phyloP scores from a whole-genome alignment of 441 rosid species.

The Macaranga tanarius region DNA sequence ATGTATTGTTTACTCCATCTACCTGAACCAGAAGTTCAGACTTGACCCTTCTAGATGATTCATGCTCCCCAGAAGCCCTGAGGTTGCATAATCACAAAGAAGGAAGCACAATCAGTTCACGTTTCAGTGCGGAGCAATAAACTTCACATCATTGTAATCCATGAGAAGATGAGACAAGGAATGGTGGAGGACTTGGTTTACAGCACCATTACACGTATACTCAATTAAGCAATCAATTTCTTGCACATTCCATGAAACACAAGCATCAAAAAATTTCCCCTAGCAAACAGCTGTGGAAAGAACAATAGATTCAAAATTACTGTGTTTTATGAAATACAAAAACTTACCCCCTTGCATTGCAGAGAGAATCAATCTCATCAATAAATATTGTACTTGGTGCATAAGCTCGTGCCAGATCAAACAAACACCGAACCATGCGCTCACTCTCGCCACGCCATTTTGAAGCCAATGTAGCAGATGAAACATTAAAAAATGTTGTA shows the following conservation, averaged over 20 bases:
- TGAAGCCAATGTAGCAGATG: conserved; percentile 82
- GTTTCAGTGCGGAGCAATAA: not conserved
- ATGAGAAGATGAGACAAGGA: not conserved
- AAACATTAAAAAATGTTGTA: conserved; percentile 75
- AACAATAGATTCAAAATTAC: not conserved
- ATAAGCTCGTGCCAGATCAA: conserved; percentile 86
- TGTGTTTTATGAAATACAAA: not conserved
- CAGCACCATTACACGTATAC: not conserved
- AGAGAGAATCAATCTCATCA: conserved; percentile 82
- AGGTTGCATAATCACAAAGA: conserved; percentile 20
- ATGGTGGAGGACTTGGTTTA: not conserved
- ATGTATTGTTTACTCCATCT: conserved; percentile 89
- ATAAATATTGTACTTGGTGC: conserved; percentile 89
- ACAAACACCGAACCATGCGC: conserved; percentile 86
- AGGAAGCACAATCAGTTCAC: not conserved
- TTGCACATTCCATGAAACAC: conserved; percentile 4
- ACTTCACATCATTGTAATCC: conserved; percentile 2
- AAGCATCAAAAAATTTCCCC: not conserved
- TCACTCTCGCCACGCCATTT: conserved; percentile 95
- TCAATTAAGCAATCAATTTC: not conserved
- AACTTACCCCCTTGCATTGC: conserved; percentile 78
- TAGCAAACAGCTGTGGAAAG: not conserved
- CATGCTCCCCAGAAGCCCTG: conserved; percentile 99
- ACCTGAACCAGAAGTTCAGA: conserved; percentile 99
- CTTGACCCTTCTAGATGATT: conserved; percentile 98